These are phyloP conservation scores for Zychaea mexicana DNA, from an alignment of 371 early-diverging fungal species.

Conservation along the genomic window DNA sequence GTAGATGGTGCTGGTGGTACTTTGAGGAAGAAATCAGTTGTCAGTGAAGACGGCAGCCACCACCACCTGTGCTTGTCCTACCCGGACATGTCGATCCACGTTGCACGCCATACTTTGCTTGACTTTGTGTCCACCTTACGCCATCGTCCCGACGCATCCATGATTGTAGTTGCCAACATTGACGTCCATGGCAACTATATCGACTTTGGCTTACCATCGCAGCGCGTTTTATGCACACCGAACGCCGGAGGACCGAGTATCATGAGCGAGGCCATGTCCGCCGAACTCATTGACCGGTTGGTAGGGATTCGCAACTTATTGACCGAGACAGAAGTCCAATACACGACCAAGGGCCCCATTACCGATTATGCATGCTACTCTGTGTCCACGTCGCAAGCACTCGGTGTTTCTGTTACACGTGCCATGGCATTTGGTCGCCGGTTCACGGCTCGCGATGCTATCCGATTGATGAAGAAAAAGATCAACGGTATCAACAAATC, in stretches of 20 bases:
- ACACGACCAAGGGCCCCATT: slow-evolving; percentile 49
- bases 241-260: slow-evolving; percentile 60
- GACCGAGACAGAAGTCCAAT: slow-evolving; percentile 59
- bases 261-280: slow-evolving; percentile 56
- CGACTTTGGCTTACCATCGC: slow-evolving; percentile 14
- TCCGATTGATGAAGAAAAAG: slow-evolving; percentile 47
- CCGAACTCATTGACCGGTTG: slow-evolving; percentile 51
- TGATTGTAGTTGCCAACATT: slow-evolving; percentile 23
- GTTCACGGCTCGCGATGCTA: slow-evolving; percentile 43
- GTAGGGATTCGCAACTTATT: slow-evolving; percentile 45
- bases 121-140: slow-evolving; percentile 9
- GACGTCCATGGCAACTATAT: slow-evolving; percentile 8
- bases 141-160: slow-evolving; percentile 7
- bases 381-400: slow-evolving; percentile 1
- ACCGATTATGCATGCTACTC: slow-evolving; percentile 54
- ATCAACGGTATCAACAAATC: slow-evolving; percentile 42
- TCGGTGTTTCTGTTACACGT: slow-evolving; percentile 62
- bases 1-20: background rate
- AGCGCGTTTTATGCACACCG: slow-evolving; percentile 37
- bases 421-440: slow-evolving; percentile 47
- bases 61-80: slow-evolving; percentile 19
- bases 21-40: background rate
- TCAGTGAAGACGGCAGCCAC: background rate
- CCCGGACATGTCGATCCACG: slow-evolving; percentile 31
- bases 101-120: slow-evolving; percentile 20